Evolutionary conservation across 176 grass and related monocot species (phyloP).

Genomic region (Poa pratensis): DNA sequence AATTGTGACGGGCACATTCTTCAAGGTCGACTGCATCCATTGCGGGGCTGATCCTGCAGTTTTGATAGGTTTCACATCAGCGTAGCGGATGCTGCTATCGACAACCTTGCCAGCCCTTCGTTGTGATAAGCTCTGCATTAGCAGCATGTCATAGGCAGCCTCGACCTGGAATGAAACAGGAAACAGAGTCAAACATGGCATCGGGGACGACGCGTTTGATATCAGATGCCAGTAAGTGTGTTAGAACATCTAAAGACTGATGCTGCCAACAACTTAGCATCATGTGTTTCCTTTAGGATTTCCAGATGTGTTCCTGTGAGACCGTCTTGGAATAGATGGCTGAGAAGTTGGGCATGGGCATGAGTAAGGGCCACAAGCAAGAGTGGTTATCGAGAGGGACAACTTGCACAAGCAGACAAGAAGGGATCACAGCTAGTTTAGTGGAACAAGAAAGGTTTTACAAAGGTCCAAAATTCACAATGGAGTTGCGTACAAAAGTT

Average conservation of each 20-base stretch:
- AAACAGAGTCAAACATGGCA: conserved; percentile 27
- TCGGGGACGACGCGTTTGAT: conserved; percentile 17
- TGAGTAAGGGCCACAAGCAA: conserved; percentile 45
- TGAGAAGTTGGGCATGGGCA: conserved; percentile 35
- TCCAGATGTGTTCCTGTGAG: neutral
- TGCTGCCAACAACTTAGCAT: conserved; percentile 32
- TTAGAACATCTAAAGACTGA: conserved; percentile 16
- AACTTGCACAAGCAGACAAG: conserved; percentile 48
- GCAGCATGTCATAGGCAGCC: conserved; percentile 88
- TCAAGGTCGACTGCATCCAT: conserved; percentile 78
- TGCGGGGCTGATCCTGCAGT: conserved; percentile 53
- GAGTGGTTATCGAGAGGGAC: conserved; percentile 46
- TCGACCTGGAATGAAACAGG: conserved; percentile 71
- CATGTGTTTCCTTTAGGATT: conserved; percentile 3
- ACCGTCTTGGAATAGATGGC: conserved; percentile 35
- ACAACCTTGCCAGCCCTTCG: conserved; percentile 88
- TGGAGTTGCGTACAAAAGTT: neutral
- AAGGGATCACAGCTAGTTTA: conserved; percentile 31
- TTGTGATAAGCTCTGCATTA: conserved; percentile 88
- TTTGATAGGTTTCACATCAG: conserved; percentile 87
- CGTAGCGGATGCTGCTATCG: conserved; percentile 76
- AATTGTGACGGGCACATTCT: conserved; percentile 70
- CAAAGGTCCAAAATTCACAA: neutral
- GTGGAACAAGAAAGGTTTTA: conserved; percentile 42
- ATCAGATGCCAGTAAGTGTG: neutral